A percentile compares a stretch with the other conserved stretches of the same genome.
These are phyloP conservation scores for Aegilops longissima DNA, from an alignment of 176 grass and related monocot genomes.

Conservation along the genomic window DNA sequence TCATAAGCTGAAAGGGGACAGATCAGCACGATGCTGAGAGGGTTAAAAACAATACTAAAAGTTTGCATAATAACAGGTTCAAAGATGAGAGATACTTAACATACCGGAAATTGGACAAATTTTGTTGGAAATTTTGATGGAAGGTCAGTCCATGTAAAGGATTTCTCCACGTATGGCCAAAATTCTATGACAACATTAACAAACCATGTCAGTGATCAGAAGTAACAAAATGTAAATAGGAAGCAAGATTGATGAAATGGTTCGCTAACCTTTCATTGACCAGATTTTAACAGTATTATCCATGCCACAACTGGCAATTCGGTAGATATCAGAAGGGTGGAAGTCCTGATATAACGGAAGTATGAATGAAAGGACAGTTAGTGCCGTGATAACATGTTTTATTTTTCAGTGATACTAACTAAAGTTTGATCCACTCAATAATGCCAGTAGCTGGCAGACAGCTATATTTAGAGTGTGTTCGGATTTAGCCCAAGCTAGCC, in stretches of 20 bases:
- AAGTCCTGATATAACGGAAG: conserved; percentile 60
- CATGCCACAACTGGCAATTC: conserved; percentile 97
- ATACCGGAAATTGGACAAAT: conserved; percentile 95
- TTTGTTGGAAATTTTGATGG: conserved; percentile 98
- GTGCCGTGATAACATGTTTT: not conserved
- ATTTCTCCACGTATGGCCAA: conserved; percentile 96
- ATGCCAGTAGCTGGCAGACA: not conserved
- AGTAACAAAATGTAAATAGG: conserved; percentile 9
- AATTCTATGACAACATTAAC: conserved; percentile 53
- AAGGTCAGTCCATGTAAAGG: conserved; percentile 93
- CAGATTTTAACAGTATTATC: conserved; percentile 97
- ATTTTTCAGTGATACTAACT: not conserved
- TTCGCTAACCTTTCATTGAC: conserved; percentile 90
- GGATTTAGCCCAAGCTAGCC: too few species aligned
- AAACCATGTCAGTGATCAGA: conserved; percentile 18
- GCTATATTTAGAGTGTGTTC: not conserved
- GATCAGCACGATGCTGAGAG: not conserved
- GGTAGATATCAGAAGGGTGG: conserved; percentile 88
- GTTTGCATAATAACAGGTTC: conserved; percentile 6
- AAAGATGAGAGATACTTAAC: conserved; percentile 15
- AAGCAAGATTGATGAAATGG: conserved; percentile 6
- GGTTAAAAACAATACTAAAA: not conserved
- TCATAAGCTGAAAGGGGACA: conserved; percentile 57
- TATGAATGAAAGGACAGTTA: not conserved
- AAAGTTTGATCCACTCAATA: conserved; percentile 4